These are phyloP conservation scores for Emergomyces orientalis DNA, from an alignment of 2,329 filamentous ascomycete genomes.

Conservation along the genomic window DNA sequence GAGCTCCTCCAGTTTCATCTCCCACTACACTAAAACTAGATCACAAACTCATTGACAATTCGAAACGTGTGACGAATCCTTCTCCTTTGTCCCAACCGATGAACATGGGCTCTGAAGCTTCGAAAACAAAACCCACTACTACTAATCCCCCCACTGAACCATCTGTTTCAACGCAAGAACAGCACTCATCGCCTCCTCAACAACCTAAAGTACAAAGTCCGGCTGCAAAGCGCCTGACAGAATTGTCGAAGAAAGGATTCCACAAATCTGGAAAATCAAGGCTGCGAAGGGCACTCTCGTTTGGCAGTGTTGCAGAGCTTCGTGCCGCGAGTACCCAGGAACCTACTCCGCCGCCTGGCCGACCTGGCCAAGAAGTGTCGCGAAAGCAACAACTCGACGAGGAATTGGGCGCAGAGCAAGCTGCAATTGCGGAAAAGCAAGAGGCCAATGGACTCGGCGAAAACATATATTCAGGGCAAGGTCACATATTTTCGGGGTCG, in stretches of 20 bases:
- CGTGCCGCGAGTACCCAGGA: conserved; percentile 63
- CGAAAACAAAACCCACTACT: conserved; percentile 8
- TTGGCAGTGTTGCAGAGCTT: conserved; percentile 88
- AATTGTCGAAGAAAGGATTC: conserved; percentile 72
- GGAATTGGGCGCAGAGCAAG: conserved; percentile 76
- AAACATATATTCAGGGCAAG: conserved; percentile 83
- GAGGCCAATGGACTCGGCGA: conserved; percentile 86
- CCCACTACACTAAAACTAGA: conserved; percentile 6
- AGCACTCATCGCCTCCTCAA: conserved; percentile 28
- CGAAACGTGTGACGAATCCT: conserved; percentile 56
- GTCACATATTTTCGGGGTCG: conserved; percentile 76
- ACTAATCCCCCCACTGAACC: background rate
- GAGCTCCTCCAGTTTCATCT: background rate
- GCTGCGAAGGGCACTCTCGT: conserved; percentile 85
- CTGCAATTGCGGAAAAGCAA: conserved; percentile 81
- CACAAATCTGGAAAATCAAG: conserved; percentile 76
- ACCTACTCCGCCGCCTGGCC: conserved; percentile 36
- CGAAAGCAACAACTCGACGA: conserved; percentile 58
- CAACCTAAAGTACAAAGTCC: conserved; percentile 44
- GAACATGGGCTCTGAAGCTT: conserved; percentile 50
- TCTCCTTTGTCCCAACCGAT: conserved; percentile 67
- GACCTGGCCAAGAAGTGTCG: conserved; percentile 45
- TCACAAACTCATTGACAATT: conserved; percentile 48
- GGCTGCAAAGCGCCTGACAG: conserved; percentile 73
- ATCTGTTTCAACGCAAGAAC: conserved; percentile 29